phyloP scores from a whole-genome alignment of 2,329 filamentous ascomycete genomes.

The Rosellinia necatrix region DNA sequence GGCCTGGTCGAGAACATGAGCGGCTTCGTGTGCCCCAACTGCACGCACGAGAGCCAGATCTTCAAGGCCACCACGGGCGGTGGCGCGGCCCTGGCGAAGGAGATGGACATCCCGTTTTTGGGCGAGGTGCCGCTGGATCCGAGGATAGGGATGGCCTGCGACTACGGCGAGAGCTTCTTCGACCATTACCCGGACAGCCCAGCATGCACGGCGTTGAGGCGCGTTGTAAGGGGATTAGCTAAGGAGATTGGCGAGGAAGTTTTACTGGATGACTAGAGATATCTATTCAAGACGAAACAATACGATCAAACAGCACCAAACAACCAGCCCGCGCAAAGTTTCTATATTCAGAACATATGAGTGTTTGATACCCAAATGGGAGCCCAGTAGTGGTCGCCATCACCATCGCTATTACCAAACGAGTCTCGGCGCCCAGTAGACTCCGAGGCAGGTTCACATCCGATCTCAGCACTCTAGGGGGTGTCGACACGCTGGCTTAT shows the following conservation, averaged over 20 bases:
- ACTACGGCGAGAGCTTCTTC: constrained; percentile 97
- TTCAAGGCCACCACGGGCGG: constrained; percentile 92
- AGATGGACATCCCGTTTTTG: constrained; percentile 86
- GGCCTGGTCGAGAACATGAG: constrained; percentile 98
- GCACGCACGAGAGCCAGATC: constrained; percentile 80
- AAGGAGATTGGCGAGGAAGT: constrained; percentile 64
- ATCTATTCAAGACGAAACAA: constrained; percentile 2
- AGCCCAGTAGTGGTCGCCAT: background rate
- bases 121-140: constrained; percentile 91
- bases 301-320: background rate
- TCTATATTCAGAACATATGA: background rate
- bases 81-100: constrained; percentile 76
- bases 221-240: constrained; percentile 76
- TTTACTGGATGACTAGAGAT: constrained; percentile 47
- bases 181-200: constrained; percentile 93
- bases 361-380: background rate
- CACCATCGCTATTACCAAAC: no score
- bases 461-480: background rate
- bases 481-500: background rate
- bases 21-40: constrained; percentile 94
- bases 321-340: constrained; percentile 18
- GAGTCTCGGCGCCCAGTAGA: background rate
- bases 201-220: constrained; percentile 79
- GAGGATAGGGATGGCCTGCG: constrained; percentile 92
- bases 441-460: background rate